Evolutionary conservation across 768 basidiomycete genomes (phyloP).

Genomic region (Pulveroboletus frians): DNA sequence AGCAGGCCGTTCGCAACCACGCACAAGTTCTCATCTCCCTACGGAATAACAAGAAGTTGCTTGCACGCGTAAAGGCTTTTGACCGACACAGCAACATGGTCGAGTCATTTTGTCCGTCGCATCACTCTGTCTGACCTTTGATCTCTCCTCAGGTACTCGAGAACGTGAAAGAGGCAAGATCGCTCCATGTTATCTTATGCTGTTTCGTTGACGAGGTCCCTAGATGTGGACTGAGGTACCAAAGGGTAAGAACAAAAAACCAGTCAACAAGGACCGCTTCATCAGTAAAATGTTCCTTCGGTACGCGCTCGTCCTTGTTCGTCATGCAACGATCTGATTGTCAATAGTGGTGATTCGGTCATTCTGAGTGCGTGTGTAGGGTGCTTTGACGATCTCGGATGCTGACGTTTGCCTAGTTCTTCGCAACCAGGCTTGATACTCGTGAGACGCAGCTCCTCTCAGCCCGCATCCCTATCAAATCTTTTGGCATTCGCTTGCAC

Average conservation of each 20-base stretch:
- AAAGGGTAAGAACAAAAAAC: constrained; percentile 98
- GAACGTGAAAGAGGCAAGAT: constrained; percentile 90
- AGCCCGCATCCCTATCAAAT: not conserved
- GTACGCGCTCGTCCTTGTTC: constrained; percentile 36
- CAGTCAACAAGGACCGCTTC: constrained; percentile 98
- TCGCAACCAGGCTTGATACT: constrained; percentile 62
- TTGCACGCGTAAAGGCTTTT: constrained; percentile 95
- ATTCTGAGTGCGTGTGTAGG: constrained; percentile 72
- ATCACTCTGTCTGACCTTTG: constrained; percentile 6
- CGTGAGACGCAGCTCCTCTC: not conserved
- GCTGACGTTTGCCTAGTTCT: constrained; percentile 52
- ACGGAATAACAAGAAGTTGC: constrained; percentile 96
- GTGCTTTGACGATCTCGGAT: constrained; percentile 15
- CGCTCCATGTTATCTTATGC: not conserved
- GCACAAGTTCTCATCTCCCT: constrained; percentile 96
- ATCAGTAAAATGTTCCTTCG: constrained; percentile 99
- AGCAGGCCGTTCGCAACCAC: constrained; percentile 96
- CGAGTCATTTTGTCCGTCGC: constrained; percentile 22
- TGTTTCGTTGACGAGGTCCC: constrained; percentile 24
- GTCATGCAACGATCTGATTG: constrained; percentile 10
- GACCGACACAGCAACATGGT: constrained; percentile 99
- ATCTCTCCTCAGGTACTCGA: constrained; percentile 70
- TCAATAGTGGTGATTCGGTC: constrained; percentile 85
- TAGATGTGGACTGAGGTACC: constrained; percentile 99
- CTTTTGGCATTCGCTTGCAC: not conserved